Evolutionary conservation across 148 eudicot species (phyloP).

Genomic region (Fallopia convolvulus): DNA sequence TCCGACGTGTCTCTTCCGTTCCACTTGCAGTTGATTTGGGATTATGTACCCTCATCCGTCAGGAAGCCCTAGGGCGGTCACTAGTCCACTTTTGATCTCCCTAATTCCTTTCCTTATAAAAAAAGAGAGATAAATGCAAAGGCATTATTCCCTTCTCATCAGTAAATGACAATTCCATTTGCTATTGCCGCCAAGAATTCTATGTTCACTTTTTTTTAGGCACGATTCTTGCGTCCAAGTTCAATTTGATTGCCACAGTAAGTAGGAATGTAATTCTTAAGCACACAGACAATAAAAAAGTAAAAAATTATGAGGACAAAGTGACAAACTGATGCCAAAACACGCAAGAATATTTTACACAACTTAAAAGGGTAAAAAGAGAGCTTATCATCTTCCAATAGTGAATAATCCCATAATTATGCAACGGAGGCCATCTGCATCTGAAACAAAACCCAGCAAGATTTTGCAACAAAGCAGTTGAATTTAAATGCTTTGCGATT

Average conservation of each 20-base stretch:
- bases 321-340: slow-evolving; percentile 1
- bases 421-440: background rate
- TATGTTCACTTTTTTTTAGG: background rate
- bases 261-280: background rate
- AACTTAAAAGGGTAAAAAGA: background rate
- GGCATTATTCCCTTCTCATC: too few species aligned
- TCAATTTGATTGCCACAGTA: background rate
- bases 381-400: background rate
- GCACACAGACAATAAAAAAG: background rate
- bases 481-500: slow-evolving; percentile 53
- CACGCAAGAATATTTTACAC: background rate
- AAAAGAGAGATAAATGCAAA: too few species aligned
- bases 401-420: background rate
- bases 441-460: background rate
- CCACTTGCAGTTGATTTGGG: too few species aligned
- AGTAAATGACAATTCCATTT: background rate
- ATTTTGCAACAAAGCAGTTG: background rate
- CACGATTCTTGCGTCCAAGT: too few species aligned
- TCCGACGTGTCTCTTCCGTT: too few species aligned
- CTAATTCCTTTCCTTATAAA: too few species aligned
- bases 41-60: too few species aligned
- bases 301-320: background rate
- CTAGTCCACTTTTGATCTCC: too few species aligned
- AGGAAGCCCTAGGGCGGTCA: too few species aligned
- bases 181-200: background rate